Conservation (phyloP, 2,329 filamentous ascomycete species). For the Botrytis fragariae region DNA sequence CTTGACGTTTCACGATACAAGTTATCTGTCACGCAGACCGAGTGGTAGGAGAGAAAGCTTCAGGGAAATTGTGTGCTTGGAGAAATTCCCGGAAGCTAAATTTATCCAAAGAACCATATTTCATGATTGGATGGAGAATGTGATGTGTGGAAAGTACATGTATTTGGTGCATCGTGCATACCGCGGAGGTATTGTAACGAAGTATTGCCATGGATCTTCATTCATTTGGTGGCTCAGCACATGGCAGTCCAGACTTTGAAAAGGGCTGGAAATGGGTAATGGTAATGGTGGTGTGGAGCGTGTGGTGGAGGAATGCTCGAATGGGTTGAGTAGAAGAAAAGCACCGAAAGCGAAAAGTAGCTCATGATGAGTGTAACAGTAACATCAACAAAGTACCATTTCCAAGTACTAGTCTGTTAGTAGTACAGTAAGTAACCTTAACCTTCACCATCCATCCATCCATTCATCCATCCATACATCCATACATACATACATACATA, state of each 20-base stretch:
- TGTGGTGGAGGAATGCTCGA: background rate
- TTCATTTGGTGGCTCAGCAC: conserved; percentile 8
- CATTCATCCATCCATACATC: no score
- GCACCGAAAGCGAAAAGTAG: conserved; percentile 8
- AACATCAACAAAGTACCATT: background rate
- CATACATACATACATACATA: no score
- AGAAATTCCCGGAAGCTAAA: background rate
- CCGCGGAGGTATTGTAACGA: background rate
- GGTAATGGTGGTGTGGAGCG: background rate
- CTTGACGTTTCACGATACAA: background rate
- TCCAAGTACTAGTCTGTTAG: background rate
- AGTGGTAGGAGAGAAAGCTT: background rate
- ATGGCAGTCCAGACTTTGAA: conserved; percentile 6
- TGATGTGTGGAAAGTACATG: background rate
- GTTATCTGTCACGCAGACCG: background rate
- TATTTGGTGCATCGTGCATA: conserved; percentile 4
- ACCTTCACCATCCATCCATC: background rate
- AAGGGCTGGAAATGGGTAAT: background rate
- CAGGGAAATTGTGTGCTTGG: background rate
- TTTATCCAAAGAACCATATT: background rate
- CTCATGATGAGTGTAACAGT: background rate
- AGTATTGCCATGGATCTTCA: background rate
- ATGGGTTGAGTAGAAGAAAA: background rate
- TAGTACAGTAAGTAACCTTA: background rate
- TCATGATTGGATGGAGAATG: background rate